phyloP scores from a whole-genome alignment of 495 filamentous ascomycete species.

The Xylaria bambusicola region DNA sequence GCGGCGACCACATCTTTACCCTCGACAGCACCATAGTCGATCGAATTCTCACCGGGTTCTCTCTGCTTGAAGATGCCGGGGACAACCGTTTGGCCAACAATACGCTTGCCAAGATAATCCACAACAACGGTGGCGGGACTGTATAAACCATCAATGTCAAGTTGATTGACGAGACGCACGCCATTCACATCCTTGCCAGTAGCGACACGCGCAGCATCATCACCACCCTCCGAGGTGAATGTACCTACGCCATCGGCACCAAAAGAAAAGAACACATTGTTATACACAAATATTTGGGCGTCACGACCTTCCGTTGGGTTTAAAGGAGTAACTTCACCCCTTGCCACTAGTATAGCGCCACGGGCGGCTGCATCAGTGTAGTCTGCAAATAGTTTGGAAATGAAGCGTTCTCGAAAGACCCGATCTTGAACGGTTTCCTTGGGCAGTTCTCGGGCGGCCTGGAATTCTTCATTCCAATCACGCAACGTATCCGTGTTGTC shows the following conservation, averaged over 20 bases:
- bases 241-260: slow-evolving; percentile 97
- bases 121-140: slow-evolving; percentile 95
- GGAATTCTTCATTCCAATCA: slow-evolving; percentile 99
- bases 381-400: slow-evolving; percentile 94
- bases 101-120: slow-evolving; percentile 94
- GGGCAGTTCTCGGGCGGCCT: slow-evolving; percentile 90
- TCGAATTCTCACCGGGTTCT: slow-evolving; percentile 95
- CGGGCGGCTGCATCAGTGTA: slow-evolving; percentile 94
- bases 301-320: slow-evolving; percentile 92
- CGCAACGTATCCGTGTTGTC: slow-evolving; percentile 92
- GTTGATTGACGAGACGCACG: slow-evolving; percentile 91
- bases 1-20: slow-evolving; percentile 93
- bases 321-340: slow-evolving; percentile 91
- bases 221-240: slow-evolving; percentile 92
- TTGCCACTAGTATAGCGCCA: slow-evolving; percentile 89
- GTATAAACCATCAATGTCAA: slow-evolving; percentile 91
- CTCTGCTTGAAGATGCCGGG: slow-evolving; percentile 99
- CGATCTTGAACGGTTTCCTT: slow-evolving; percentile 92
- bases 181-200: slow-evolving; percentile 96
- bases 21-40: slow-evolving; percentile 98
- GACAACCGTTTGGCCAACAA: slow-evolving; percentile 97
- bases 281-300: slow-evolving; percentile 99
- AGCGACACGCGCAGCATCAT: slow-evolving; percentile 94
- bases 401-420: slow-evolving; percentile 91
- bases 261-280: slow-evolving; percentile 99